Evolutionary conservation across 2,329 filamentous ascomycete genomes (phyloP), one percentile per base, ranked within the genome.

Genomic region (Nothopassalora personata): DNA sequence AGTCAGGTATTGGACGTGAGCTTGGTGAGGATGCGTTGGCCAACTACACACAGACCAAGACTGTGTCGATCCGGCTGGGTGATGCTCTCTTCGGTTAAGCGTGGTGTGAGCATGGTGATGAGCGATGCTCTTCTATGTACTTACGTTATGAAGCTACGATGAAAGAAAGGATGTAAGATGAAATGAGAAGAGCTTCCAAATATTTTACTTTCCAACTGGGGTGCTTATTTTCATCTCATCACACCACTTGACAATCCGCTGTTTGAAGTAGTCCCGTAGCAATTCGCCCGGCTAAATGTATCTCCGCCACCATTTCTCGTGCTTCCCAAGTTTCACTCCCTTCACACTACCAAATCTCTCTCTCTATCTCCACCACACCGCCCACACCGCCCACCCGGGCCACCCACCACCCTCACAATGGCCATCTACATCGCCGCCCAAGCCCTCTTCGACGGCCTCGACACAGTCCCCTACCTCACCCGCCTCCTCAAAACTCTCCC

Each of bases 371-470:
- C 30, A 51, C 6, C 7, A 51, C 49, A 61, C 52, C 33, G 55
- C 59, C 6, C 7, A 51, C 49, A 61, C 52, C 33, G 55, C 59
- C 59, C 46, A 23, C 13, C 33, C 9, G 15, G 55, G 59, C 51
- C 55, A 30, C 18, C 51, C 39, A 43, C 28, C 9, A 4, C n/a
- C 28, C 33, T 15, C 57, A 58, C n/a, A 11, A 88, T 88, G 86
- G 84, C 85, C 64, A 78, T 88, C 66, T 81, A 82, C 60, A 76
- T 88, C 59, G 74, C 86, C 64, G 75, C 76, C 48, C 75, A 83
- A 69, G 80, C 77, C 43, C 71, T 84, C 49, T 73, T 74, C 55
- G 77, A 85, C 69, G 86, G 86, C 60, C 74, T 80, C 57, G 79
- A 79, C 68, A 75, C 79, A 4, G 70, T 82, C 23, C 71, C 73